Conservation (phyloP, 257 asterid genomes). For the Asclepias syriaca region DNA sequence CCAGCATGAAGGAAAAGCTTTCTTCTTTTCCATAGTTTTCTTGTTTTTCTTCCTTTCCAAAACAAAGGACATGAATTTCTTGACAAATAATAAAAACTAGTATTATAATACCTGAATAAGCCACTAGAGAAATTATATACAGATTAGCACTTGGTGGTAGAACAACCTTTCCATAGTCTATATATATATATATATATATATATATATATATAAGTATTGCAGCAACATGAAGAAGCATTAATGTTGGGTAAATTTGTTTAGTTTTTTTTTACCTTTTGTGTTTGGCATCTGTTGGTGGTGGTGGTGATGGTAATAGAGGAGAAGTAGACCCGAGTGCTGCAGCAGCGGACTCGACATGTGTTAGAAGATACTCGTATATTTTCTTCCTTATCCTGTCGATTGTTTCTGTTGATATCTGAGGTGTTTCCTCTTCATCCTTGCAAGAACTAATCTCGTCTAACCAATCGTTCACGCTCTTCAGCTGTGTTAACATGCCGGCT, state of each 20-base stretch:
- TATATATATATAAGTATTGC: no score
- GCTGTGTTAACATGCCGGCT: constrained; percentile 91
- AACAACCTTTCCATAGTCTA: constrained; percentile 2
- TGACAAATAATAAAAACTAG: background rate
- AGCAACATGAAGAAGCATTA: background rate
- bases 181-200: constrained; percentile 1
- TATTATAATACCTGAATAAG: no score
- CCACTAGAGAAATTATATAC: constrained; percentile 17
- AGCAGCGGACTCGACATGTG: constrained; percentile 95
- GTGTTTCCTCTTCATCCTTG: constrained; percentile 57
- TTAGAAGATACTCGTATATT: constrained; percentile 93
- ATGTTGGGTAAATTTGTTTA: no score
- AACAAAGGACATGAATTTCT: background rate
- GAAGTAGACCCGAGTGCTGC: constrained; percentile 75
- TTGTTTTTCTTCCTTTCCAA: background rate
- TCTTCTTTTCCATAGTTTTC: background rate
- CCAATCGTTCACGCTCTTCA: constrained; percentile 96
- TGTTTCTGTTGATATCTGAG: constrained; percentile 55
- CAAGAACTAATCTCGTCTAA: constrained; percentile 64
- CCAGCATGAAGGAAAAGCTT: background rate
- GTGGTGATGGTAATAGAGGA: constrained; percentile 25
- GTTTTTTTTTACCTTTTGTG: constrained; percentile 38
- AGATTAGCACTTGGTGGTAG: constrained; percentile 21
- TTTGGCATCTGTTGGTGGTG: constrained; percentile 45
- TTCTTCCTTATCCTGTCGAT: constrained; percentile 83